These are phyloP conservation scores for Paracoccidioides lutzii DNA, from an alignment of 2,329 filamentous ascomycete species.

Conservation along the genomic window DNA sequence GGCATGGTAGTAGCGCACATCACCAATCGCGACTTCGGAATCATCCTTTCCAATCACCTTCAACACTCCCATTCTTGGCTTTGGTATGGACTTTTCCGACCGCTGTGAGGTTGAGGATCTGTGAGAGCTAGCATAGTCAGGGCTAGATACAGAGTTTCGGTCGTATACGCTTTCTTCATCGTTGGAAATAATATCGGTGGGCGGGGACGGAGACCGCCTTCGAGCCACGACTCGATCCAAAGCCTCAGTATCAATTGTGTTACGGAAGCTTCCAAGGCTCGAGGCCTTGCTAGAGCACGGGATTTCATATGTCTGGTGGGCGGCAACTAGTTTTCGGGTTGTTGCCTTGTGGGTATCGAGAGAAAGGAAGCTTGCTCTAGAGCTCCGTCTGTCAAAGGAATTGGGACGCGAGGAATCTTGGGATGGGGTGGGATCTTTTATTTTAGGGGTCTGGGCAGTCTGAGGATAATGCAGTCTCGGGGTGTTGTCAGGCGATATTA, in stretches of 20 bases:
- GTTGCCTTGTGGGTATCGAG: slow-evolving; percentile 5
- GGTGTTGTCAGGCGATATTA: slow-evolving; percentile 1
- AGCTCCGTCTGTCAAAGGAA: slow-evolving; percentile 3
- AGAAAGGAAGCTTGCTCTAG: not conserved
- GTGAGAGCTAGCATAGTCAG: slow-evolving; percentile 65
- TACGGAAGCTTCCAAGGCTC: slow-evolving; percentile 29
- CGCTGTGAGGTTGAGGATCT: slow-evolving; percentile 37
- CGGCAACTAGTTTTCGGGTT: slow-evolving; percentile 38
- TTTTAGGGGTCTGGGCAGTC: not conserved
- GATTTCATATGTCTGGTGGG: slow-evolving; percentile 13
- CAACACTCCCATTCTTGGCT: slow-evolving; percentile 64
- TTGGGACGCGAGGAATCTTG: slow-evolving; percentile 2
- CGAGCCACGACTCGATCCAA: slow-evolving; percentile 36
- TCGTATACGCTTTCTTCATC: slow-evolving; percentile 43
- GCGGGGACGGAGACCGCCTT: slow-evolving; percentile 6
- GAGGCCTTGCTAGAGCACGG: slow-evolving; percentile 21
- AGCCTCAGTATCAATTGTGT: slow-evolving; percentile 36
- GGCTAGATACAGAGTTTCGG: slow-evolving; percentile 49
- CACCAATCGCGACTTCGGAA: slow-evolving; percentile 35
- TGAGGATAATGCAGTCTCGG: not conserved
- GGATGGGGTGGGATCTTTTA: not conserved
- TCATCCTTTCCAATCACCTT: slow-evolving; percentile 56
- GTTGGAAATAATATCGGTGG: slow-evolving; percentile 1
- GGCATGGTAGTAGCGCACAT: slow-evolving; percentile 32
- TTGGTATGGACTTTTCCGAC: slow-evolving; percentile 32